A percentile compares a stretch with the other conserved stretches of the same genome.
Evolutionary conservation across 73 alveolate species (phyloP).

Genomic region (Effrenium voratum): DNA sequence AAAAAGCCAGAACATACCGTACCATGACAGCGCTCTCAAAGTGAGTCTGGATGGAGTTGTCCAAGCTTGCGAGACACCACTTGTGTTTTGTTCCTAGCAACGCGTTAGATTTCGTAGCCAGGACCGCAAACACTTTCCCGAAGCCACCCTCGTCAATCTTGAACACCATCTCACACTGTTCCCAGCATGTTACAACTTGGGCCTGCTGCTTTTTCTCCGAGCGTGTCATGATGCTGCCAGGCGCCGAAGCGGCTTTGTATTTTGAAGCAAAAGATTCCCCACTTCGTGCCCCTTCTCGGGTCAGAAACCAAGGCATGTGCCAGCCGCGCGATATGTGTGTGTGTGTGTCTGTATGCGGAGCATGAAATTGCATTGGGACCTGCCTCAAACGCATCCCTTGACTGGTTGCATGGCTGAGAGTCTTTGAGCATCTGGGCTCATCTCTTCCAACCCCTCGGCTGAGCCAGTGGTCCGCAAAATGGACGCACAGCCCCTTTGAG

Average conservation of each 20-base stretch:
- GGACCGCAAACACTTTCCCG: slow-evolving; percentile 82
- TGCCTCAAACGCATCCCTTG: neutral
- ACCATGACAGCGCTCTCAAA: no score
- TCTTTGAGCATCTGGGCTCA: slow-evolving; percentile 29
- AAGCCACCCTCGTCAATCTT: slow-evolving; percentile 89
- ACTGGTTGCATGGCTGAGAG: neutral
- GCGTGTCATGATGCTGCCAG: neutral
- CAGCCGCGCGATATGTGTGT: no score
- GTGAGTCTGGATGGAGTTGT: no score
- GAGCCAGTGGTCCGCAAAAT: no score
- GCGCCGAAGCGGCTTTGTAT: neutral
- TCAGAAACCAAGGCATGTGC: neutral
- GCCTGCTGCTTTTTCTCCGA: no score
- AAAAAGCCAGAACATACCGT: no score
- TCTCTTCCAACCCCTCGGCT: slow-evolving; percentile 9
- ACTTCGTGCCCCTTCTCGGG: slow-evolving; percentile 65
- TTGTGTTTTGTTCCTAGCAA: no score
- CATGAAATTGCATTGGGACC: neutral
- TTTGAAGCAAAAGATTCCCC: slow-evolving; percentile 61
- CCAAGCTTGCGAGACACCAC: no score
- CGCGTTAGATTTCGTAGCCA: no score
- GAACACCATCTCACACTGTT: neutral
- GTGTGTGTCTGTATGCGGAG: no score
- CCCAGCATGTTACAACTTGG: neutral
- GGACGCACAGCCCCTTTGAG: no score